Evolutionary conservation across 2,329 filamentous ascomycete genomes (phyloP).

Genomic region (Colletotrichum echinochloae): DNA sequence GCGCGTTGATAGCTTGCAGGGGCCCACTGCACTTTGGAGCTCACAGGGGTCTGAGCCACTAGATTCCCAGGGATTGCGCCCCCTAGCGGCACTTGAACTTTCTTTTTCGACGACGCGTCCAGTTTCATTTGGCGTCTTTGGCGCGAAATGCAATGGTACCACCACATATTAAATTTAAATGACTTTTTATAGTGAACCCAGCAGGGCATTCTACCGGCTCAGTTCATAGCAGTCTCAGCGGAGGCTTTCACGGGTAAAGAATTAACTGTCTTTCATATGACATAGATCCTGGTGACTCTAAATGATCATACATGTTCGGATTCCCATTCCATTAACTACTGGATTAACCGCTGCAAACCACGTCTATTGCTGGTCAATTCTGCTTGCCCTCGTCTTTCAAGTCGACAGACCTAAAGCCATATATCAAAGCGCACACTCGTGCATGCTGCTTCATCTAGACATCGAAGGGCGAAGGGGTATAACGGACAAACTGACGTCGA

Average conservation of each 20-base stretch:
- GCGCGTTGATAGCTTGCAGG: constrained; percentile 37
- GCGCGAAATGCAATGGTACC: background rate
- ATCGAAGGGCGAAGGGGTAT: background rate
- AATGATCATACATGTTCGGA: background rate
- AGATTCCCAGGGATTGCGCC: constrained; percentile 18
- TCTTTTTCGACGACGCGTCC: constrained; percentile 35
- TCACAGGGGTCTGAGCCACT: constrained; percentile 28
- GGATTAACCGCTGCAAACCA: too few species aligned
- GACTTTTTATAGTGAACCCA: background rate
- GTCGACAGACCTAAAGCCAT: constrained; percentile 30
- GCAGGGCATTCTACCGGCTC: background rate
- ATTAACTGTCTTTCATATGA: background rate
- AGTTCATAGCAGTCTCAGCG: too few species aligned
- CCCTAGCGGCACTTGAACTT: constrained; percentile 26
- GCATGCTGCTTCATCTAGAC: background rate
- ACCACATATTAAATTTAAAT: background rate
- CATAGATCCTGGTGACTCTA: background rate
- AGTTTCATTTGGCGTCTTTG: background rate
- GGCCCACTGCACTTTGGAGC: constrained; percentile 9
- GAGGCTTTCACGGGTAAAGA: background rate
- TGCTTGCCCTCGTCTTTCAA: constrained; percentile 45
- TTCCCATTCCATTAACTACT: constrained; percentile 41
- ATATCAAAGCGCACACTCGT: background rate
- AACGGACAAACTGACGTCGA: background rate
- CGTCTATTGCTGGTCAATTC: too few species aligned